Evolutionary conservation across 1,139 yeast species (phyloP), one percentile per base, ranked within the genome.

Genomic region (Saccharomyces hybrid): DNA sequence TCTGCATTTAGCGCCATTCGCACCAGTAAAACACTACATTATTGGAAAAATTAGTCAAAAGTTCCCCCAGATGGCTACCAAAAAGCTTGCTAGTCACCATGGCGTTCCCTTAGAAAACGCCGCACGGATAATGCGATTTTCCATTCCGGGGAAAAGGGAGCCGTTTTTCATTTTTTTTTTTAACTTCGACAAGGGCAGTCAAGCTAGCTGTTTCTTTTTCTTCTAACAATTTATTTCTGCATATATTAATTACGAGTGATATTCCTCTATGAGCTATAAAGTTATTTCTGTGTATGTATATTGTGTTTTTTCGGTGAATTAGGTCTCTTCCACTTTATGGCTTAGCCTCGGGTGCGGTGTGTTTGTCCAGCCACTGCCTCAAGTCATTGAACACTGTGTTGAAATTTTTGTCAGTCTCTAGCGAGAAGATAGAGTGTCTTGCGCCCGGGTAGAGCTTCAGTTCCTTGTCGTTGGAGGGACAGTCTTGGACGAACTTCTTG

Each of bases 401-500:
- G 52, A 67, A 66, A 11, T 52, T 51, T 50, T 55, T 58, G 27
- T 67, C 70, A 6, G 56, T 58, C 55, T 68, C 71, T 30, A 68
- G 52, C 11, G 70, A 67, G n/a, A 67, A 61, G 2, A 65, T 58
- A 61, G 69, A 68, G 70, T 70, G 79, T 51, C 66, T 70, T 57
- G 63, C 66, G 25, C 66, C 73, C 1, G 69, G 68, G 59, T 74
- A 72, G 8, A 67, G 55, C 48, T 66, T 60, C 53, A 77, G 65
- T 50, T 72, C 60, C 54, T 70, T 71, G 57, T 73, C 77, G 3
- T 59, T 52, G 8, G 70, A 63, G 28, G 68, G 63, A 47, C 67
- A 63, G 2, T 54, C 47, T 20, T 69, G 64, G 55, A 74, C 67
- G 61, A 84, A 86, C 56, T 72, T 67, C 59, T 75, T 70, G 6